Base-by-base conservation (phyloP, 2,329 filamentous ascomycete species). In the Aspergillus latus region DNA sequence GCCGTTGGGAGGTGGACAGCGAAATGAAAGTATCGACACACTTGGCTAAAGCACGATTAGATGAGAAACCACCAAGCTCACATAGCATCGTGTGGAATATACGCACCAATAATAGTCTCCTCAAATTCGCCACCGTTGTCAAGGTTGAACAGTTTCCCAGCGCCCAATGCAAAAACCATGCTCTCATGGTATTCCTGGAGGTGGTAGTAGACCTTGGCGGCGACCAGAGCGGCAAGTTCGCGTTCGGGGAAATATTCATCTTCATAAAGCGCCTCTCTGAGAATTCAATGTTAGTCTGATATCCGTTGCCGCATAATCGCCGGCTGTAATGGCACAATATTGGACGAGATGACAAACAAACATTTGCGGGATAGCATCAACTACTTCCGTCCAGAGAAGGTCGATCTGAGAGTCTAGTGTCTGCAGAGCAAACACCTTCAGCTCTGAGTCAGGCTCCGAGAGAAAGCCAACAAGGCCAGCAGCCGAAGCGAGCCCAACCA, bases 171-270 rank as follows among this genome's bases (percentile, higher is more conserved):
- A 76, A 99, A 97, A 51, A 90, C 89, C 93, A 99, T 97, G 76
- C 93, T 97, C 80, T 99, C 94, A 73, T 97, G 94, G 80, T 99
- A 99, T 74, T 94, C 94, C 77, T 97, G 92, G 52, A 99, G 86
- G 73, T 99, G 94, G 73, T 97, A 99, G 80, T 97, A 99, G 65
- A 97, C 92, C 82, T 99, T 99, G 66, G 94, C 89, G 43, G 96
- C 89, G 53, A 99, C 92, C 49, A 99, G 83, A 52, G 94, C 94
- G 54, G 94, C 94, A 55, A 99, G 87, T 74, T 94, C 90, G 69
- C 93, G 90, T 75, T 99, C 89, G 48, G 92, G 89, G 70, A 99
- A 99, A 59, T 85, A 84, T 68, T 96, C 91, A 78, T 99, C 93
- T 82, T 99, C 94, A 77, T 96, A 99, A 49, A 99, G 85, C 54